phyloP scores from a whole-genome alignment of 768 basidiomycete genomes.

The Cubamyces lactineus region DNA sequence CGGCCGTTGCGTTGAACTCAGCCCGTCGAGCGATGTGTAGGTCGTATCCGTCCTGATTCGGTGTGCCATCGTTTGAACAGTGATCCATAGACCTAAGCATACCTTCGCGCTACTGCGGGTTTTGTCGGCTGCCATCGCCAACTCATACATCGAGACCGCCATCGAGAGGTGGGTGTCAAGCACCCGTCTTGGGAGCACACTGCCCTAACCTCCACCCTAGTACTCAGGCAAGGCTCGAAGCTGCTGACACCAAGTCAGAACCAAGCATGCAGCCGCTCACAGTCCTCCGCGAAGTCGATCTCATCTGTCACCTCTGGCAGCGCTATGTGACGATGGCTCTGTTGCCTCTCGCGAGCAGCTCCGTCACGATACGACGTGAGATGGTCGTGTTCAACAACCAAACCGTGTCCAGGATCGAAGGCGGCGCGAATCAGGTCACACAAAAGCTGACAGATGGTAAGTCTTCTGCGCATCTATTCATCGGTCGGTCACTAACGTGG shows the following conservation, averaged over 20 bases:
- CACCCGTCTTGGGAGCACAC: neutral
- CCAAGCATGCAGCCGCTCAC: constrained; percentile 72
- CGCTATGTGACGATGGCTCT: constrained; percentile 92
- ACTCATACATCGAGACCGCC: constrained; percentile 86
- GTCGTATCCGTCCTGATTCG: constrained; percentile 35
- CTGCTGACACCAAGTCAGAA: constrained; percentile 75
- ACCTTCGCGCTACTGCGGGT: constrained; percentile 82
- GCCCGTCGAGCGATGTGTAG: constrained; percentile 80
- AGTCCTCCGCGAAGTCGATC: constrained; percentile 73
- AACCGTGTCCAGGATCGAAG: constrained; percentile 82
- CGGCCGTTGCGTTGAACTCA: constrained; percentile 92
- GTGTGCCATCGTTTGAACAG: neutral
- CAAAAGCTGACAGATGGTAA: constrained; percentile 83
- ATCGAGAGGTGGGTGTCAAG: constrained; percentile 78
- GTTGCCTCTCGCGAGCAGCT: constrained; percentile 82
- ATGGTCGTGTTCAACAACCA: constrained; percentile 94
- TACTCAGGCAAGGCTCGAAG: constrained; percentile 69
- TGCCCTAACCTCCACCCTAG: constrained; percentile 42
- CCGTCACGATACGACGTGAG: constrained; percentile 87
- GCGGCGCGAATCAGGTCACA: constrained; percentile 74
- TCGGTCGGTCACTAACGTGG: neutral
- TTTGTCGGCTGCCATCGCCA: constrained; percentile 83
- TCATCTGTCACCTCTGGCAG: constrained; percentile 96
- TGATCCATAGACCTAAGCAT: constrained; percentile 72
- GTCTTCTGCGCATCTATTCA: constrained; percentile 28